Percentiles rank a stretch among this genome's conserved stretches.
phyloP scores from a whole-genome alignment of 306 rosid species.

The Fragaria ananassa region DNA sequence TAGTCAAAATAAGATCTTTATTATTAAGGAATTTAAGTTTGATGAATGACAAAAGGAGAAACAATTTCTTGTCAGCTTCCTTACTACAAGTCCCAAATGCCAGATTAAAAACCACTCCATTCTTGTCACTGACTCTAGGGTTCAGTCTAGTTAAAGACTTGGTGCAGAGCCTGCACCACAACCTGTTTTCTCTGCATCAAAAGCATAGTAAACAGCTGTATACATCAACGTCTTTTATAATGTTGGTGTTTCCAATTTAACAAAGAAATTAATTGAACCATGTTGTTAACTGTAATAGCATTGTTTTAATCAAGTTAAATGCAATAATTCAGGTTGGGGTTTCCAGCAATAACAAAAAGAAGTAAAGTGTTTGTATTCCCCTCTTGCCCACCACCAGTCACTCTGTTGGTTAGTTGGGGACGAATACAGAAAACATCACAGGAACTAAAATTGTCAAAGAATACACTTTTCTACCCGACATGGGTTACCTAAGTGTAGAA shows the following conservation, averaged over 20 bases:
- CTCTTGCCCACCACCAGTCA: too few species aligned
- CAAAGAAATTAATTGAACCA: slow-evolving; percentile 36
- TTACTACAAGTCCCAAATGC: slow-evolving; percentile 69
- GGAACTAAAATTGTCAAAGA: not conserved
- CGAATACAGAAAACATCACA: not conserved
- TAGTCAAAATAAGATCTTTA: slow-evolving; percentile 40
- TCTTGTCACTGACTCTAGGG: slow-evolving; percentile 79
- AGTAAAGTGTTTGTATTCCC: not conserved
- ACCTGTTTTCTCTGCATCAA: slow-evolving; percentile 91
- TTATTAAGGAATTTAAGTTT: slow-evolving; percentile 37
- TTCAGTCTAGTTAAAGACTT: slow-evolving; percentile 82
- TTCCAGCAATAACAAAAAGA: slow-evolving; percentile 18
- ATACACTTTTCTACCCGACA: not conserved
- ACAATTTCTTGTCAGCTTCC: slow-evolving; percentile 48
- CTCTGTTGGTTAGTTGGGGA: too few species aligned
- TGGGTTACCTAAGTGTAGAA: not conserved
- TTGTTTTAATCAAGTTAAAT: slow-evolving; percentile 27
- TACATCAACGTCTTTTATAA: slow-evolving; percentile 41
- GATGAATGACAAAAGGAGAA: slow-evolving; percentile 35
- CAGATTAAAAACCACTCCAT: slow-evolving; percentile 67
- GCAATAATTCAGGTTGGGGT: slow-evolving; percentile 19
- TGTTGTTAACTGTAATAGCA: slow-evolving; percentile 32
- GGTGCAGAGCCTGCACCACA: slow-evolving; percentile 91
- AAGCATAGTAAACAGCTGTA: slow-evolving; percentile 78
- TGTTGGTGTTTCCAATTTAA: slow-evolving; percentile 31